Conservation (phyloP, 2,329 filamentous ascomycete genomes). For the Penicillium sp. region DNA sequence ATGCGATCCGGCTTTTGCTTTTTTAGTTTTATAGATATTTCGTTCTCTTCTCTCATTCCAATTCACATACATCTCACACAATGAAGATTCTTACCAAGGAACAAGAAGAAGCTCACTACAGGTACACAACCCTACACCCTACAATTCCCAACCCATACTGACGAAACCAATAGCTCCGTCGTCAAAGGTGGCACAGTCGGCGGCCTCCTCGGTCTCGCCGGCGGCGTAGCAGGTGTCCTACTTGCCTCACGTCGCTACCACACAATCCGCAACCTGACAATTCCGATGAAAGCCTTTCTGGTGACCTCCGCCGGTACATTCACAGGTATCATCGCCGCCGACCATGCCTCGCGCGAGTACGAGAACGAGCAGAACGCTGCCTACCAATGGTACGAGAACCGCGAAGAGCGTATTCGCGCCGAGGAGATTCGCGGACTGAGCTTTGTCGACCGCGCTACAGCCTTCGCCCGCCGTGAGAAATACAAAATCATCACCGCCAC, state of each 20-base stretch:
- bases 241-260: slow-evolving; percentile 68
- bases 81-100: slow-evolving; percentile 98
- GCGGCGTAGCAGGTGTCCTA: slow-evolving; percentile 67
- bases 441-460: slow-evolving; percentile 59
- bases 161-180: slow-evolving; percentile 55
- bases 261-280: slow-evolving; percentile 74
- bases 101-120: slow-evolving; percentile 85
- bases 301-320: slow-evolving; percentile 80
- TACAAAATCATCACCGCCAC: slow-evolving; percentile 81
- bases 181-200: slow-evolving; percentile 76
- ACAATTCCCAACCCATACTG: slow-evolving; percentile 13
- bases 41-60: not conserved
- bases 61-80: slow-evolving; percentile 25
- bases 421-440: slow-evolving; percentile 57
- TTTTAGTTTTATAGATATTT: slow-evolving; percentile 11
- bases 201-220: slow-evolving; percentile 63
- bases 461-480: slow-evolving; percentile 75
- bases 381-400: slow-evolving; percentile 63
- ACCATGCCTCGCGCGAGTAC: slow-evolving; percentile 68
- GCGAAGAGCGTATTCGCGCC: slow-evolving; percentile 56
- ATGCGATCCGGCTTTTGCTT: slow-evolving; percentile 26
- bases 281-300: slow-evolving; percentile 90
- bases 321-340: slow-evolving; percentile 81
- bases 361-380: slow-evolving; percentile 69
- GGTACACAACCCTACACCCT: slow-evolving; percentile 42